A percentile compares a stretch with the other conserved stretches of the same genome.
Conservation (phyloP, 208 protist species). For the Trypanosoma boissoni region DNA sequence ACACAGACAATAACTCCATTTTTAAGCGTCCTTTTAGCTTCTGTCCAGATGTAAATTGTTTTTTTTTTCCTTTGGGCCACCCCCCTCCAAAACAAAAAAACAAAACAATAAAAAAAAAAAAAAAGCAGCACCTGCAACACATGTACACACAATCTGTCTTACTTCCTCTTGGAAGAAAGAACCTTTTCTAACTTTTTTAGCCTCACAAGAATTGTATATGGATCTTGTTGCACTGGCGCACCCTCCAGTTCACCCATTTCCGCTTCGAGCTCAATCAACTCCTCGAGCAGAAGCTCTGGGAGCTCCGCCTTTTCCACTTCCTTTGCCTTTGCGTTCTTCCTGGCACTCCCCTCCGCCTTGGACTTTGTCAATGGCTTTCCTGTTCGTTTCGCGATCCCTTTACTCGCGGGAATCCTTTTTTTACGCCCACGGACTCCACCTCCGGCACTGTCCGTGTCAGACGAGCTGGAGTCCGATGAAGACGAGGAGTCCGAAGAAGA, state of each 20-base stretch:
- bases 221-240: conserved; percentile 10
- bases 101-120: too few relatives aligned
- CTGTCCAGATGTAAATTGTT: too few relatives aligned
- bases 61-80: too few relatives aligned
- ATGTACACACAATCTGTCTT: neutral
- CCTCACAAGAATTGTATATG: conserved; percentile 15
- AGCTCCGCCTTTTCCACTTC: neutral
- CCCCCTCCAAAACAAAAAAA: too few relatives aligned
- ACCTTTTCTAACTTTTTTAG: conserved; percentile 17
- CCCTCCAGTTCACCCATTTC: conserved; percentile 20
- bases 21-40: too few relatives aligned
- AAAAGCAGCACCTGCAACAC: too few relatives aligned
- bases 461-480: neutral
- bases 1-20: too few relatives aligned
- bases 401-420: neutral
- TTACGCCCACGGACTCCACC: neutral
- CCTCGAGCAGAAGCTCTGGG: conserved; percentile 6
- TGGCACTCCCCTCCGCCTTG: too few relatives aligned
- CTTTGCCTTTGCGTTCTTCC: neutral
- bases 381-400: conserved; percentile 1
- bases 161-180: neutral
- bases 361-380: neutral
- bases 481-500: conserved; percentile 9
- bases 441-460: neutral
- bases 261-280: conserved; percentile 14